Percentiles rank a stretch among this genome's conserved stretches.
Evolutionary conservation across 176 grass and related monocot species (phyloP).

Genomic region (Neostapfia colusana): DNA sequence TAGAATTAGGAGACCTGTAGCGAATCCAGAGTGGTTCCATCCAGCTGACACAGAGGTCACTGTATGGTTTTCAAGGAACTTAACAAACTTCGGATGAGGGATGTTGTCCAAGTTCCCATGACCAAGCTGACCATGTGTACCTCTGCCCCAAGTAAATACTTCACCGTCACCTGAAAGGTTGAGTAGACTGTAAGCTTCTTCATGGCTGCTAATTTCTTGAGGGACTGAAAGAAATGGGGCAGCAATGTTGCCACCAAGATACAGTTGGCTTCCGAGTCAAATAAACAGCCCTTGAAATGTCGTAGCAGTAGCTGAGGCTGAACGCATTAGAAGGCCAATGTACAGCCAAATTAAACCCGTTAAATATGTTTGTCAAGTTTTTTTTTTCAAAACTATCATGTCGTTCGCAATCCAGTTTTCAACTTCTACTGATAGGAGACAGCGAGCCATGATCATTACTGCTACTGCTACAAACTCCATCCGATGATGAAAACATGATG

Average conservation of each 20-base stretch:
- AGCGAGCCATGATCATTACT: not conserved
- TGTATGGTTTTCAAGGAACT: constrained; percentile 63
- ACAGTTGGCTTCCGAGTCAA: not conserved
- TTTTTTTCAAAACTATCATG: not conserved
- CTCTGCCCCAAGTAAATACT: constrained; percentile 86
- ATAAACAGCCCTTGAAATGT: not conserved
- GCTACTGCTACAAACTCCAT: not conserved
- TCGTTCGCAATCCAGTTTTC: not conserved
- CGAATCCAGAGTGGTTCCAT: constrained; percentile 98
- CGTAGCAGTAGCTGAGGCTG: not conserved
- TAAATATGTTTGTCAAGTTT: not conserved
- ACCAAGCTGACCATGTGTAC: constrained; percentile 79
- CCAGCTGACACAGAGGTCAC: constrained; percentile 75
- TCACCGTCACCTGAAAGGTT: constrained; percentile 69
- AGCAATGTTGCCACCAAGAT: not conserved
- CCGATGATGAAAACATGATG: not conserved
- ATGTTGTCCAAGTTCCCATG: constrained; percentile 59
- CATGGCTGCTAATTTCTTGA: not conserved
- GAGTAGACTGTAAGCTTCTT: not conserved
- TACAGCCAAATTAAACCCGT: not conserved
- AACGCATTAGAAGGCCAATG: not conserved
- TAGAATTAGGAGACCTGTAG: constrained; percentile 66
- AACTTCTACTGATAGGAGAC: not conserved
- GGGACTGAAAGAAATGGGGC: constrained; percentile 9
- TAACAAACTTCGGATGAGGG: constrained; percentile 54